A percentile compares a stretch with the other conserved stretches of the same genome.
Evolutionary conservation across 2,329 filamentous ascomycete genomes (phyloP).

Genomic region (Verticillium nonalfalfae): DNA sequence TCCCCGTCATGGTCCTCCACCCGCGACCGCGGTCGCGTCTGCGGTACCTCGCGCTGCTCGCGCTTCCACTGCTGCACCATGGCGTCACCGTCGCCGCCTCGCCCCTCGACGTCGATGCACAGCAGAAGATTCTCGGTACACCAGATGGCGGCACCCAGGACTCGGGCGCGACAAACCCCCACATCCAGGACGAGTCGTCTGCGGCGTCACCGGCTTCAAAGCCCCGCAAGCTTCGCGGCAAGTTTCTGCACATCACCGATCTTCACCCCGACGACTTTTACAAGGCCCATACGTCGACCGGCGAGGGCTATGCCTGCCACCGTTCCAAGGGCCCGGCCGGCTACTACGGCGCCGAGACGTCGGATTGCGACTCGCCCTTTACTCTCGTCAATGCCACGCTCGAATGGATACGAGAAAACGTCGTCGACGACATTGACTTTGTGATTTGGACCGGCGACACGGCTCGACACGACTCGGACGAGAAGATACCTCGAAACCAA

Average conservation of each 20-base stretch:
- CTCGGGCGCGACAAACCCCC: neutral
- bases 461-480: slow-evolving; percentile 83
- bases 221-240: slow-evolving; percentile 54
- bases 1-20: neutral
- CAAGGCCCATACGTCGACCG: slow-evolving; percentile 67
- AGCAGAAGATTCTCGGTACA: slow-evolving; percentile 10
- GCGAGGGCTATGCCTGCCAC: slow-evolving; percentile 69
- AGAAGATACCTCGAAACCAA: slow-evolving; percentile 67
- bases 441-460: slow-evolving; percentile 91
- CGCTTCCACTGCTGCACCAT: neutral
- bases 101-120: neutral
- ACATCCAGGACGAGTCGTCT: slow-evolving; percentile 6
- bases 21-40: neutral
- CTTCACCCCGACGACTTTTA: slow-evolving; percentile 90
- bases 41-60: neutral
- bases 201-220: slow-evolving; percentile 8
- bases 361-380: slow-evolving; percentile 81
- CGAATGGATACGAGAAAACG: slow-evolving; percentile 73
- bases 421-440: slow-evolving; percentile 79
- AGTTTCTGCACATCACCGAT: slow-evolving; percentile 88
- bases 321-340: slow-evolving; percentile 70
- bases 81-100: neutral
- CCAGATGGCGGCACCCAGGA: neutral
- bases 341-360: slow-evolving; percentile 75
- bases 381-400: slow-evolving; percentile 83